A percentile compares a stretch with the other conserved stretches of the same genome.
phyloP scores from a whole-genome alignment of 2,329 filamentous ascomycete species.

The Penicillium sp. region DNA sequence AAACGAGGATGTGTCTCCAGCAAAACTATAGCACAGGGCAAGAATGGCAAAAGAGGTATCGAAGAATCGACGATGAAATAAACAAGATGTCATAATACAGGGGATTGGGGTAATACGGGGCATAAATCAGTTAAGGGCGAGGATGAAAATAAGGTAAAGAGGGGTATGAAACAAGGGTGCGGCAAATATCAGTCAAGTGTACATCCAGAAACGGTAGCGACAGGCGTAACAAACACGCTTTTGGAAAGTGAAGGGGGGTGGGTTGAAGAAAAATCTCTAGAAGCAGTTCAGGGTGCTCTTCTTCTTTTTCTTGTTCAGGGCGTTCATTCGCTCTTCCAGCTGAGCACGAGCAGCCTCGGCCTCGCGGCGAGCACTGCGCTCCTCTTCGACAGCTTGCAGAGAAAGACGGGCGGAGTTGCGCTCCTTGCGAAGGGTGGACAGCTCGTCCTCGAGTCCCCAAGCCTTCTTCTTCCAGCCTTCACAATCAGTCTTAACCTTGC shows the following conservation, averaged over 20 bases:
- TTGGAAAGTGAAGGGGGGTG: slow-evolving; percentile 13
- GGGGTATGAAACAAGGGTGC: slow-evolving; percentile 17
- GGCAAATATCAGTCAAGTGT: slow-evolving; percentile 16
- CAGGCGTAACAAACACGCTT: slow-evolving; percentile 22
- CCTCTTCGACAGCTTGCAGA: slow-evolving; percentile 92
- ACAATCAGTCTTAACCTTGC: slow-evolving; percentile 87
- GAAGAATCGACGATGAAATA: slow-evolving; percentile 19
- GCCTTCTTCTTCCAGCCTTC: slow-evolving; percentile 91
- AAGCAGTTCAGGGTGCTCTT: slow-evolving; percentile 97
- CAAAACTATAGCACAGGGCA: slow-evolving; percentile 18
- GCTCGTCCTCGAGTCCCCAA: slow-evolving; percentile 69
- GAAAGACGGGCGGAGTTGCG: slow-evolving; percentile 63
- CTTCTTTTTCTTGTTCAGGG: slow-evolving; percentile 90
- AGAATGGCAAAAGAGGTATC: slow-evolving; percentile 26
- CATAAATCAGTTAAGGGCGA: slow-evolving; percentile 9
- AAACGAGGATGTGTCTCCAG: slow-evolving; percentile 12
- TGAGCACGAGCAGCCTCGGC: slow-evolving; percentile 87
- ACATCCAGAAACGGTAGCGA: slow-evolving; percentile 22
- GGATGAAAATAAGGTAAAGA: slow-evolving; percentile 9
- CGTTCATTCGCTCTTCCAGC: slow-evolving; percentile 93
- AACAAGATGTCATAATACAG: slow-evolving; percentile 29
- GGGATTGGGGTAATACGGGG: slow-evolving; percentile 10
- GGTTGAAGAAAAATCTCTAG: slow-evolving; percentile 53
- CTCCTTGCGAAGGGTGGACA: slow-evolving; percentile 60
- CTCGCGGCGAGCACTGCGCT: slow-evolving; percentile 87